Conservation (phyloP, 2,329 filamentous ascomycete species). For the Trichophyton schoenleinii region DNA sequence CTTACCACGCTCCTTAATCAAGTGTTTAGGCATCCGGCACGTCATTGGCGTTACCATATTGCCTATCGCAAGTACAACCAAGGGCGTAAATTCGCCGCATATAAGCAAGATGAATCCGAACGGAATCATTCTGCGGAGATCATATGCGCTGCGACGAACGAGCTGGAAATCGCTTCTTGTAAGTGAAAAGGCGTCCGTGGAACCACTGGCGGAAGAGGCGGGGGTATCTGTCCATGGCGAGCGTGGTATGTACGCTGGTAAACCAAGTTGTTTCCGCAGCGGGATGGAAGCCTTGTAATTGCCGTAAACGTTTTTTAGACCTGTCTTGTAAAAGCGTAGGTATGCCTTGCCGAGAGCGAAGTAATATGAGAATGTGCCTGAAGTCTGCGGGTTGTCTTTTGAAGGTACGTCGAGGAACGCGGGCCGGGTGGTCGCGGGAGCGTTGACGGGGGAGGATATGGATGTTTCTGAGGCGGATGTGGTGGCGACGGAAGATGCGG, state of each 20-base stretch:
- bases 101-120: slow-evolving; percentile 65
- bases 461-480: slow-evolving; percentile 9
- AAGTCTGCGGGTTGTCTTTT: slow-evolving; percentile 29
- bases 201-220: neutral
- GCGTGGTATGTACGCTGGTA: slow-evolving; percentile 24
- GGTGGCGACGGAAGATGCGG: neutral
- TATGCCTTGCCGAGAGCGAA: slow-evolving; percentile 58
- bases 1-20: slow-evolving; percentile 42
- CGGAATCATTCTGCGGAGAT: slow-evolving; percentile 62
- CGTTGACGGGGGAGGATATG: slow-evolving; percentile 14
- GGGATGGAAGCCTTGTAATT: slow-evolving; percentile 42
- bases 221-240: slow-evolving; percentile 17
- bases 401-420: slow-evolving; percentile 53
- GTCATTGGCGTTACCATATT: slow-evolving; percentile 62
- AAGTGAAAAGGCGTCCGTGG: slow-evolving; percentile 17
- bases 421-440: slow-evolving; percentile 38
- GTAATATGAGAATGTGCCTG: slow-evolving; percentile 22
- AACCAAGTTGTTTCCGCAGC: slow-evolving; percentile 21
- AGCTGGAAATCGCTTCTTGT: slow-evolving; percentile 62
- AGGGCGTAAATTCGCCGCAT: slow-evolving; percentile 74
- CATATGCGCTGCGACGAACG: slow-evolving; percentile 53
- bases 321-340: slow-evolving; percentile 74
- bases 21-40: slow-evolving; percentile 70
- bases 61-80: slow-evolving; percentile 60
- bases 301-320: slow-evolving; percentile 58